These are phyloP conservation scores for Rhizoclosmatium globosum DNA, from an alignment of 192 early-diverging fungal species.

Conservation along the genomic window DNA sequence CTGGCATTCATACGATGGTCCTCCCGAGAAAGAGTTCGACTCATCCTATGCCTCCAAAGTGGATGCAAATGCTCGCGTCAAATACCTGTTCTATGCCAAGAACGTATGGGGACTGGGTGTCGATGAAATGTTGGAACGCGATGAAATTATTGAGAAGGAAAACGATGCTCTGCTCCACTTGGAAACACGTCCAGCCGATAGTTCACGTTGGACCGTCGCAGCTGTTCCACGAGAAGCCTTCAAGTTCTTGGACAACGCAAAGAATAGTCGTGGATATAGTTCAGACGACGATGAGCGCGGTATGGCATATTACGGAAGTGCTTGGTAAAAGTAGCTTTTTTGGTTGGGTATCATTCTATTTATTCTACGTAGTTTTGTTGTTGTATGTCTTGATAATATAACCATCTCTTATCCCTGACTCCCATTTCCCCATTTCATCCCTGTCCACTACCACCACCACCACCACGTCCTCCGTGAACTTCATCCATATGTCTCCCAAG, in stretches of 20 bases:
- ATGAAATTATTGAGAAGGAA: slow-evolving; percentile 5
- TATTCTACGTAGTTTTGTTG: no score
- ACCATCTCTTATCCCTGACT: no score
- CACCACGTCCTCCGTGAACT: no score
- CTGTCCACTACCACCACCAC: no score
- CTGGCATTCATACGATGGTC: neutral
- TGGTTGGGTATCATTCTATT: no score
- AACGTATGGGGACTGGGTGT: neutral
- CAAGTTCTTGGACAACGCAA: slow-evolving; percentile 2
- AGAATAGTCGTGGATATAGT: neutral
- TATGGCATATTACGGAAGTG: no score
- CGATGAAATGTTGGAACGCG: neutral
- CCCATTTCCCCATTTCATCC: no score
- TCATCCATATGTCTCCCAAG: no score
- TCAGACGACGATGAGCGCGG: no score
- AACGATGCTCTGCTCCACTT: neutral
- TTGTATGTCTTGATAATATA: no score
- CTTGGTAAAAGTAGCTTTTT: no score
- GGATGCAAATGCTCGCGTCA: slow-evolving; percentile 15
- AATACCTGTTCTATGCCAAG: neutral
- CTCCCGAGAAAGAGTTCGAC: neutral
- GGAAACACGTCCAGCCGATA: neutral
- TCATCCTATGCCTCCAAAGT: neutral
- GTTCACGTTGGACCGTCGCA: neutral
- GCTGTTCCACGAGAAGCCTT: neutral